phyloP scores from a whole-genome alignment of 129 eudicot genomes.

The Smallanthus sonchifolius region DNA sequence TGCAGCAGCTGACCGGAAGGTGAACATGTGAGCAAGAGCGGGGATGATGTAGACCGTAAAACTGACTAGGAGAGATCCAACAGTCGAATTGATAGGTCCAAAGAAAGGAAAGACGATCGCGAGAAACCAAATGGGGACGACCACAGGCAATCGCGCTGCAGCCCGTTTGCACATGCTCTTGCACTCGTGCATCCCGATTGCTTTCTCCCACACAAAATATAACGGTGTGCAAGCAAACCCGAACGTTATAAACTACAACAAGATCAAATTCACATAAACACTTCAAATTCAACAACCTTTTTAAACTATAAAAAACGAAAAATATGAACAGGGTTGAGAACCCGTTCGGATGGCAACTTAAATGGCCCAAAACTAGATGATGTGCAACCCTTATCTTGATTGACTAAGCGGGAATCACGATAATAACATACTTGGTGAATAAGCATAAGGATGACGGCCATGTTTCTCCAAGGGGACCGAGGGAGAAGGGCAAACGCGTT shows the following conservation, averaged over 20 bases:
- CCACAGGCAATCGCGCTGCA: slow-evolving; percentile 93
- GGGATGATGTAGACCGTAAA: slow-evolving; percentile 98
- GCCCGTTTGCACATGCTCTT: slow-evolving; percentile 97
- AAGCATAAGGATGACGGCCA: slow-evolving; percentile 95
- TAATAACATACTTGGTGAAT: slow-evolving; percentile 74
- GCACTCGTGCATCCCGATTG: slow-evolving; percentile 95
- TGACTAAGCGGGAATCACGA: not conserved
- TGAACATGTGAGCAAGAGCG: slow-evolving; percentile 88
- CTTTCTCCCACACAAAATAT: slow-evolving; percentile 97
- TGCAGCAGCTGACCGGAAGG: slow-evolving; percentile 76
- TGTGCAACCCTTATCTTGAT: not conserved
- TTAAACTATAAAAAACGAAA: not conserved
- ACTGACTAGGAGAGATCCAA: slow-evolving; percentile 96
- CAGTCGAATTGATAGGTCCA: slow-evolving; percentile 97
- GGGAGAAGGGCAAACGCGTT: slow-evolving; percentile 95
- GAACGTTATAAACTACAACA: slow-evolving; percentile 80
- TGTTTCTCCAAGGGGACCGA: slow-evolving; percentile 72
- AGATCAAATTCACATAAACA: not conserved
- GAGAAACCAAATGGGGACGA: slow-evolving; percentile 92
- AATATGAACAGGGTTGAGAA: not conserved
- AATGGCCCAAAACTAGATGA: too few relatives aligned
- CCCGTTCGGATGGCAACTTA: not conserved
- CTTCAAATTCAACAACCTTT: not conserved
- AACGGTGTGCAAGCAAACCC: slow-evolving; percentile 97
- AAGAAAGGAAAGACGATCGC: slow-evolving; percentile 96